Evolutionary conservation across 257 asterid genomes (phyloP).

Genomic region (Solanum bukasovii): DNA sequence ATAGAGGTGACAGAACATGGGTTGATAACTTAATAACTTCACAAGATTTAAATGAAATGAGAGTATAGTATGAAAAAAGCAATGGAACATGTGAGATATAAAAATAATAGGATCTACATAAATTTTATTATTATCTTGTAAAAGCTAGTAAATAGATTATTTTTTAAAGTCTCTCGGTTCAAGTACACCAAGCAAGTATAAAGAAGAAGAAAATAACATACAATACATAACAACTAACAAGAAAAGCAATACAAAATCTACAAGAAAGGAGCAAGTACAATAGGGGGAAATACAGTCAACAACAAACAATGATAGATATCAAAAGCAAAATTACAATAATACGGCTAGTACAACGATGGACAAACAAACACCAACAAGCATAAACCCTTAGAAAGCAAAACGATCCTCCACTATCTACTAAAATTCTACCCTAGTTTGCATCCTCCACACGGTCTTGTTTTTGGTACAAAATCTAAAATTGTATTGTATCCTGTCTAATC

Average conservation of each 20-base stretch:
- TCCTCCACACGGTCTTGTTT: background rate
- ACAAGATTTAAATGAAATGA: background rate
- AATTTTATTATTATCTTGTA: too few species aligned
- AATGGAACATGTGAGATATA: background rate
- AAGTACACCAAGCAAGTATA: background rate
- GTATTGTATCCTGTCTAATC: accelerated
- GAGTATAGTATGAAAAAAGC: background rate
- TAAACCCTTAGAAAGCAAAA: background rate
- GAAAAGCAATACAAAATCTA: background rate
- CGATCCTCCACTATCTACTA: accelerated
- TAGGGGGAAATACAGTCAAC: accelerated
- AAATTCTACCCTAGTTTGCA: background rate
- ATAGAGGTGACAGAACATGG: background rate
- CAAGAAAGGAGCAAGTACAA: background rate
- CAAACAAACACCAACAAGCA: background rate
- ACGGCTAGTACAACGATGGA: background rate
- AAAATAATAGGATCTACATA: accelerated
- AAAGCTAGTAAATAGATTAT: background rate
- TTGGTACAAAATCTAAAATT: background rate
- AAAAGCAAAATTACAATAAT: background rate
- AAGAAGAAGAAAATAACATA: too few species aligned
- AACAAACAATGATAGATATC: background rate
- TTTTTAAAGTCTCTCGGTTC: accelerated
- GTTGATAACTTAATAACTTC: background rate
- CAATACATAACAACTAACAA: too few species aligned